A percentile compares a stretch with the other conserved stretches of the same genome.
Conservation (phyloP, 306 rosid species). For the Vicia faba region DNA sequence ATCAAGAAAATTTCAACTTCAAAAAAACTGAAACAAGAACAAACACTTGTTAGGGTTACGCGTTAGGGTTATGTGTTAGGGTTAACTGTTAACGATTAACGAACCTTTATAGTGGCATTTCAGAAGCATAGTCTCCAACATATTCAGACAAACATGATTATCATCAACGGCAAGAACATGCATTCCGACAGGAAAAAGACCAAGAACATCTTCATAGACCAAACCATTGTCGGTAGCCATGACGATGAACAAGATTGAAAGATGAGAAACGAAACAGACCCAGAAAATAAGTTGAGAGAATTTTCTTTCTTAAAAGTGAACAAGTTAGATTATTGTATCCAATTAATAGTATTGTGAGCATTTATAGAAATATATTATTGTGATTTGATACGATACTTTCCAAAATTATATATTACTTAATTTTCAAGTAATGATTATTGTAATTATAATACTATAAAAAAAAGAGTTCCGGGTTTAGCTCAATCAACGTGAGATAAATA, state of each 20-base stretch:
- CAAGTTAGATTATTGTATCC: too few relatives aligned
- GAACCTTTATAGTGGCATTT: slow-evolving; percentile 82
- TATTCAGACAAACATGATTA: slow-evolving; percentile 65
- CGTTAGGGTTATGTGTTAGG: too few relatives aligned
- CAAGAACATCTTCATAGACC: slow-evolving; percentile 35
- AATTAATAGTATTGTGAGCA: too few relatives aligned
- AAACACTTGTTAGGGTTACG: too few relatives aligned
- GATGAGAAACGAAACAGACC: not conserved
- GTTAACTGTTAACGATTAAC: not conserved
- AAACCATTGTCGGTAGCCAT: slow-evolving; percentile 54
- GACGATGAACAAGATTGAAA: slow-evolving; percentile 30
- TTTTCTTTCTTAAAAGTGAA: too few relatives aligned
- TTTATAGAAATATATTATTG: not conserved
- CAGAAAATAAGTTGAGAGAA: too few relatives aligned
- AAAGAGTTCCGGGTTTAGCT: not conserved
- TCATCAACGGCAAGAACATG: slow-evolving; percentile 88
- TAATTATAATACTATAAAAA: not conserved
- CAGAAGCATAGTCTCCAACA: slow-evolving; percentile 67
- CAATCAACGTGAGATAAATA: not conserved
- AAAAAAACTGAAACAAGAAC: too few relatives aligned
- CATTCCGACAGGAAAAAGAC: slow-evolving; percentile 81
- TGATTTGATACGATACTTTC: slow-evolving; percentile 3
- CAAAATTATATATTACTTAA: not conserved
- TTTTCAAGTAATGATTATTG: not conserved
- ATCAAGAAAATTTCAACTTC: too few relatives aligned